phyloP scores from a whole-genome alignment of 345 rosid species.

The Pseudoturritis turrita region DNA sequence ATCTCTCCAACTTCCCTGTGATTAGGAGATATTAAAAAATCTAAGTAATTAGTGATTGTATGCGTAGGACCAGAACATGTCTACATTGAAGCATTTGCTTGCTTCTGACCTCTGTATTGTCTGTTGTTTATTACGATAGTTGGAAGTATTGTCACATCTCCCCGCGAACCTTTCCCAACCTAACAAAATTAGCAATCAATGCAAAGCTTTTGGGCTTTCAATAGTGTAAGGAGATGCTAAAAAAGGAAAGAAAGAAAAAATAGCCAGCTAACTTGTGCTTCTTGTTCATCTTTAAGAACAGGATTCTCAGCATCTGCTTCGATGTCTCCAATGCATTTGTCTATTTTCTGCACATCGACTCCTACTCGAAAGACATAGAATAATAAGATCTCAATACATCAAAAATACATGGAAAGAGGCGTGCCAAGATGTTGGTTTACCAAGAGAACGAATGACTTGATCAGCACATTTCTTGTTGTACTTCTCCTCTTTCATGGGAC shows the following conservation, averaged over 20 bases:
- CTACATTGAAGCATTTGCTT: background rate
- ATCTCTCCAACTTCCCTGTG: conserved; percentile 80
- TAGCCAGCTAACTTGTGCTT: conserved; percentile 53
- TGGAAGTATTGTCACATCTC: conserved; percentile 94
- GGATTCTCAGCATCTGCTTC: conserved; percentile 63
- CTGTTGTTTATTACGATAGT: conserved; percentile 85
- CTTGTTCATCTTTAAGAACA: conserved; percentile 75
- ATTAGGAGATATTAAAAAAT: background rate
- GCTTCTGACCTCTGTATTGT: conserved; percentile 77
- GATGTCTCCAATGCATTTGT: conserved; percentile 70
- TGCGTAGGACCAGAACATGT: background rate
- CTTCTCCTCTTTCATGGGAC: conserved; percentile 58
- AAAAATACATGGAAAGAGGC: background rate
- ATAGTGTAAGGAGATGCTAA: too few species aligned
- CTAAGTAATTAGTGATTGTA: background rate
- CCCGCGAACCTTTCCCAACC: conserved; percentile 89
- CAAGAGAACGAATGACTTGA: conserved; percentile 51
- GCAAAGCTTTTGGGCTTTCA: too few species aligned
- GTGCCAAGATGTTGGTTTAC: conserved; percentile 17
- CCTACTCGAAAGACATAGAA: conserved; percentile 32
- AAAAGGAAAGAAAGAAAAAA: background rate
- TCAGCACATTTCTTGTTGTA: conserved; percentile 53
- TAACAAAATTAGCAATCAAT: conserved; percentile 10
- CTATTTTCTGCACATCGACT: conserved; percentile 57
- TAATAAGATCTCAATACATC: background rate